Percentiles rank a stretch among this genome's conserved stretches.
These are phyloP conservation scores for Saccharomyces hybrid DNA, from an alignment of 1,139 yeast species.

Conservation along the genomic window DNA sequence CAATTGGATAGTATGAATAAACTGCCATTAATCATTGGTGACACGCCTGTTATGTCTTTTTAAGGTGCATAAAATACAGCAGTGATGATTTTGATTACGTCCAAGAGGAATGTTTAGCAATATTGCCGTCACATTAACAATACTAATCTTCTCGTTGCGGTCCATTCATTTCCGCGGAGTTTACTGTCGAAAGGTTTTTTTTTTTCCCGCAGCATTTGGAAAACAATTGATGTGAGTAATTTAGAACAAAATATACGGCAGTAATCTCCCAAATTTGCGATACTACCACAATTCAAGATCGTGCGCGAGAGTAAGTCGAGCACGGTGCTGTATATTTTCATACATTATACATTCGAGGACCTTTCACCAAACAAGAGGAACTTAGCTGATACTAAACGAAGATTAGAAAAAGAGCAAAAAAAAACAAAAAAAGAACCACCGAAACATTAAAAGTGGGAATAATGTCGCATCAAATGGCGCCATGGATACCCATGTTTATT, in stretches of 20 bases:
- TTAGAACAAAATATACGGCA: not conserved
- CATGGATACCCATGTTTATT: constrained; percentile 60
- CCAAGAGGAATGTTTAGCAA: not conserved
- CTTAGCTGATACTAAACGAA: not conserved
- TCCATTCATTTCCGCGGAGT: constrained; percentile 1
- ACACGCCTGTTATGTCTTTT: not conserved
- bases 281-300: not conserved
- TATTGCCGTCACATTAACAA: not conserved
- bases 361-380: not conserved
- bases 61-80: not conserved
- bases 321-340: not conserved
- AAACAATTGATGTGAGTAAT: not conserved
- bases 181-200: not conserved
- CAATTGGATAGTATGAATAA: not conserved
- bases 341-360: not conserved
- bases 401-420: not conserved
- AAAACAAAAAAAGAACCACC: constrained; percentile 15
- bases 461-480: constrained; percentile 48
- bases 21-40: not conserved
- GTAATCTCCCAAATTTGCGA: not conserved
- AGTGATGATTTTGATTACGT: not conserved
- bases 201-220: not conserved
- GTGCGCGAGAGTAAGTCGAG: not conserved
- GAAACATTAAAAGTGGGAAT: not conserved
- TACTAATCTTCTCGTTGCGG: not conserved